phyloP scores from a whole-genome alignment of 352 stramenopile genomes.

The Phytophthora boehmeriae region DNA sequence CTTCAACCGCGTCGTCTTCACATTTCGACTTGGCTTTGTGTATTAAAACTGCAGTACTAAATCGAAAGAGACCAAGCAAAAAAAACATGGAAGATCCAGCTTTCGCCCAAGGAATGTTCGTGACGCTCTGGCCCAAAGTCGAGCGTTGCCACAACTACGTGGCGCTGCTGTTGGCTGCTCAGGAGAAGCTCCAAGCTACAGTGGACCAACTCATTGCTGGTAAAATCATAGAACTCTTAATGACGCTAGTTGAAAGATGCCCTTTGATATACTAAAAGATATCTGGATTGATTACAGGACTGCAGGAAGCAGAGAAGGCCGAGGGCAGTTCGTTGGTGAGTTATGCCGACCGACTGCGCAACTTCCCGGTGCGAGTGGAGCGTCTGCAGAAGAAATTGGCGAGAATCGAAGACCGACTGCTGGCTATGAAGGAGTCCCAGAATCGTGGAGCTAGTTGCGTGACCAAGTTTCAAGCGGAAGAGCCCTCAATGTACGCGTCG shows the following conservation, averaged over 20 bases:
- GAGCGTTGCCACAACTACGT: conserved; percentile 84
- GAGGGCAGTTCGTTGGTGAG: conserved; percentile 61
- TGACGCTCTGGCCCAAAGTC: conserved; percentile 83
- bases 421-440: conserved; percentile 62
- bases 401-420: conserved; percentile 67
- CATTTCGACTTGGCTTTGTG: conserved; percentile 5
- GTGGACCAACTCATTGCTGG: conserved; percentile 65
- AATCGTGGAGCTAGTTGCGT: conserved; percentile 36
- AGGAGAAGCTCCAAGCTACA: conserved; percentile 75
- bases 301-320: conserved; percentile 68
- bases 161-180: conserved; percentile 63
- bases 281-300: conserved; percentile 40
- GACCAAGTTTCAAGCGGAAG: conserved; percentile 30
- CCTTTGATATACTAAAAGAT: no score
- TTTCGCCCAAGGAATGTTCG: conserved; percentile 82
- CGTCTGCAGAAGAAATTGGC: conserved; percentile 70
- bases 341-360: conserved; percentile 74
- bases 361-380: conserved; percentile 71
- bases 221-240: conserved; percentile 12
- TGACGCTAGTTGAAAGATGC: not conserved
- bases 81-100: conserved; percentile 23
- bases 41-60: conserved; percentile 1
- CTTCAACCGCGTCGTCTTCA: not conserved
- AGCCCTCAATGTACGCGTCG: conserved; percentile 34
- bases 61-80: not conserved